phyloP scores from a whole-genome alignment of 2,329 filamentous ascomycete genomes.

The Pseudogymnoascus sp. region DNA sequence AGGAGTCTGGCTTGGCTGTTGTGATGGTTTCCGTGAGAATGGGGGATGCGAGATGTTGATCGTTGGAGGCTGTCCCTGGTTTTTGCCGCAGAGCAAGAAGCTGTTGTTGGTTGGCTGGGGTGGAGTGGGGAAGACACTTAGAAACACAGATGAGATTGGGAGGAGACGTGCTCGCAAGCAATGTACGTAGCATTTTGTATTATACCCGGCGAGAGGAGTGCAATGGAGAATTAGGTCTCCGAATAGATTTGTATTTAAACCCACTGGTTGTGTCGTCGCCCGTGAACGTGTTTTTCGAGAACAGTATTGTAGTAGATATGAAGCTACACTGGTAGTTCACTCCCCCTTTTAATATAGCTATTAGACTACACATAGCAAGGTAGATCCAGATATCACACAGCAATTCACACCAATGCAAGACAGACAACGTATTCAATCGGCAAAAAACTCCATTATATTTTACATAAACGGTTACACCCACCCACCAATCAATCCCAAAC shows the following conservation, averaged over 20 bases:
- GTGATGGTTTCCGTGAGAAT: not conserved
- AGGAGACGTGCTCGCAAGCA: not conserved
- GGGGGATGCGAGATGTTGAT: not conserved
- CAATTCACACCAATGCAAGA: not conserved
- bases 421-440: not conserved
- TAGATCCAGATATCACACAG: not conserved
- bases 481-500: constrained; percentile 2
- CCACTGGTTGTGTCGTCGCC: not conserved
- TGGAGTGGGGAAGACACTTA: not conserved
- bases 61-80: not conserved
- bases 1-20: not conserved
- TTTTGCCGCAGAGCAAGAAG: not conserved
- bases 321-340: not conserved
- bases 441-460: constrained; percentile 8
- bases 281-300: not conserved
- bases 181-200: constrained; percentile 9
- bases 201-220: not conserved
- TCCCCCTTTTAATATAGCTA: not conserved
- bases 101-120: not conserved
- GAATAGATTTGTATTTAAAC: constrained; percentile 5
- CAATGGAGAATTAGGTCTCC: not conserved
- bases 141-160: not conserved
- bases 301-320: not conserved
- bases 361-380: not conserved
- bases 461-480: constrained; percentile 9